Base-by-base conservation (phyloP, 169 alveolate genomes). In the Plasmodium coatneyi region DNA sequence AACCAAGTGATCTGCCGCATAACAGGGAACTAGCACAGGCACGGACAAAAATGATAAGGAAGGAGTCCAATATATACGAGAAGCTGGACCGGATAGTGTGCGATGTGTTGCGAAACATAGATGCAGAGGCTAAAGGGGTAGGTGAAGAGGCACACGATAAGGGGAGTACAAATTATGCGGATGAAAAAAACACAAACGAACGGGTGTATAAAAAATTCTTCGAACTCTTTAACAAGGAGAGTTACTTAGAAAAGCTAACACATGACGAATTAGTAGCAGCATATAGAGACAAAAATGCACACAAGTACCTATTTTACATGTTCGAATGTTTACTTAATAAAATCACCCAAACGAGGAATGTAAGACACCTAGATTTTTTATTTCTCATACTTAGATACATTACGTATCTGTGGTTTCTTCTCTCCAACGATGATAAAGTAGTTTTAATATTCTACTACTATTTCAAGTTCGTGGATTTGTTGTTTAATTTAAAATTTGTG, bases 281-380 rank as follows among this genome's bases (percentile, higher is more conserved):
- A 22, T 54, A 80, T 80, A 82, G 74, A 91, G 92, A 78, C 56
- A 91, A 71, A 19, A 91, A 91, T 30, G 76, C 74, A 22, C 92
- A 80, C 60, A 80, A 81, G n/a, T 81, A 91, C 36, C 83, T 91
- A 81, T 81, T 91, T 71, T 91, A 81, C 54, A 82, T 91, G 87
- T 91, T 91, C 46, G 95, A 91, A 28, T 43, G 39, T 46, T 14
- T 91, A 36, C 79, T 34, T 36, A 91, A 81, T 71, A 91, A 82
- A 82, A 81, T 91, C 14, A 34, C 52, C 41, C 34, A 60, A 91
- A 76, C 83, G 22, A 80, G 56, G 16, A 82, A 82, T 81, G 52
- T 49, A 71, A 91, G 78, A 80, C 82, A 91, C 60, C 4, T 91
- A 32, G 84, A 91, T 71, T 91, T 91, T 41, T 71, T 81, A 54